Conservation (phyloP, 257 asterid species). For the Lithospermum erythrorhizon region DNA sequence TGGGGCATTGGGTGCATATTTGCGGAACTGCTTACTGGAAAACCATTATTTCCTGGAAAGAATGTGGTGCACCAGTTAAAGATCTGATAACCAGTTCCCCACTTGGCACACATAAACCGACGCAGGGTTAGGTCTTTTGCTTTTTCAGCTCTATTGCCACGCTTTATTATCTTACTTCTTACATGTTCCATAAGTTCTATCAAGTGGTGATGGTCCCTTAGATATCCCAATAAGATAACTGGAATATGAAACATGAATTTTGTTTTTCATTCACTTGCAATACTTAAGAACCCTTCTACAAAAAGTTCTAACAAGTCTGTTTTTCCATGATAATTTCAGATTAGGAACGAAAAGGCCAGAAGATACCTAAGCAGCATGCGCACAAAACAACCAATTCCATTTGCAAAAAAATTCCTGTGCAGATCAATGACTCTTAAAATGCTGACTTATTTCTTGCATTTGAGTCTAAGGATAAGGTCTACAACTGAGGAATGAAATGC, state of each 20-base stretch:
- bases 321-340: constrained; percentile 20
- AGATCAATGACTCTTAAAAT: constrained; percentile 9
- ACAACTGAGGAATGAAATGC: constrained; percentile 12
- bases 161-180: too few relatives aligned
- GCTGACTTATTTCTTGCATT: constrained; percentile 10
- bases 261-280: not conserved
- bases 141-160: not conserved
- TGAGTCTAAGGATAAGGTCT: constrained; percentile 14
- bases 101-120: constrained; percentile 73
- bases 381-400: constrained; percentile 12
- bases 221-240: not conserved
- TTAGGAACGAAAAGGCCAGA: constrained; percentile 17
- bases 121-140: constrained; percentile 50
- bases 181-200: too few relatives aligned
- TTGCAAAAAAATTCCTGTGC: constrained; percentile 14
- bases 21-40: constrained; percentile 81
- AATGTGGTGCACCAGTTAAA: constrained; percentile 80
- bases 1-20: constrained; percentile 95
- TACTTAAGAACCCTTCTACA: not conserved
- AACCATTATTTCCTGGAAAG: constrained; percentile 80
- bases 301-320: constrained; percentile 7
- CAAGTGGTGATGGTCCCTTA: not conserved
- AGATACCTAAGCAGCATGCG: constrained; percentile 14
- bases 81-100: constrained; percentile 82
- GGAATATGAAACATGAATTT: not conserved